phyloP scores from a whole-genome alignment of 495 filamentous ascomycete species.

The Neurospora tetrasperma region DNA sequence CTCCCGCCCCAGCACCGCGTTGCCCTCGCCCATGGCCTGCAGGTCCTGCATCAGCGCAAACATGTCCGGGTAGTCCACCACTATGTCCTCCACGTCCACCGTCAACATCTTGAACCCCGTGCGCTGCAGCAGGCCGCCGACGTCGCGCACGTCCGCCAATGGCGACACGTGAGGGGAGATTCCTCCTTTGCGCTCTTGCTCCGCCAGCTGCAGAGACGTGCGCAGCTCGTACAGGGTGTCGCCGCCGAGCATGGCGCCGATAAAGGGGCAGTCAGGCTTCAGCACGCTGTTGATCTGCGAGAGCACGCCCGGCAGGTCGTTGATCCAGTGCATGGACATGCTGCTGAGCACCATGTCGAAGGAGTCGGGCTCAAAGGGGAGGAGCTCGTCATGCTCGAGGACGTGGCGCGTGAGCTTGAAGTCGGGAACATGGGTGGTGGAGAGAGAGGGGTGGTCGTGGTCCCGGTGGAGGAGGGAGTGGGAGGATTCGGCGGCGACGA shows the following conservation, averaged over 20 bases:
- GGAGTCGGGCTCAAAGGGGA: slow-evolving; percentile 65
- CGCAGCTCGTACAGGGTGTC: slow-evolving; percentile 92
- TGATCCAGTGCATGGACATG: slow-evolving; percentile 92
- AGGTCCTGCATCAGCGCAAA: slow-evolving; percentile 89
- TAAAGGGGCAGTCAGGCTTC: slow-evolving; percentile 84
- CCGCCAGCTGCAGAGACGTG: slow-evolving; percentile 86
- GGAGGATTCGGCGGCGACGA: slow-evolving; percentile 77
- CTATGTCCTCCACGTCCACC: slow-evolving; percentile 93
- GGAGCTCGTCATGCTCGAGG: slow-evolving; percentile 54
- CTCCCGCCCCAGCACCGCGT: slow-evolving; percentile 73
- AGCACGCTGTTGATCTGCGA: slow-evolving; percentile 71
- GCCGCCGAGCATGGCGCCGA: slow-evolving; percentile 92
- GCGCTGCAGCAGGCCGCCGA: slow-evolving; percentile 74
- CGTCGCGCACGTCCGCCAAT: slow-evolving; percentile 82
- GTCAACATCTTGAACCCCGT: slow-evolving; percentile 94
- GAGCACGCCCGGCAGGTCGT: slow-evolving; percentile 80
- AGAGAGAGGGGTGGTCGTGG: slow-evolving; percentile 67
- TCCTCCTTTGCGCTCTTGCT: slow-evolving; percentile 78
- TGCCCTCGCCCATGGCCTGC: slow-evolving; percentile 89
- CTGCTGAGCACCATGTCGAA: slow-evolving; percentile 88
- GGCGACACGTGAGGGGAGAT: slow-evolving; percentile 81
- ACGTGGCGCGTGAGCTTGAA: slow-evolving; percentile 63
- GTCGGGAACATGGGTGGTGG: slow-evolving; percentile 43
- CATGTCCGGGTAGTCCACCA: slow-evolving; percentile 88
- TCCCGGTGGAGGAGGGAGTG: slow-evolving; percentile 73